Percentiles rank a stretch among this genome's conserved stretches.
Evolutionary conservation across 495 filamentous ascomycete genomes (phyloP).

Genomic region (Penicillium goetzii): DNA sequence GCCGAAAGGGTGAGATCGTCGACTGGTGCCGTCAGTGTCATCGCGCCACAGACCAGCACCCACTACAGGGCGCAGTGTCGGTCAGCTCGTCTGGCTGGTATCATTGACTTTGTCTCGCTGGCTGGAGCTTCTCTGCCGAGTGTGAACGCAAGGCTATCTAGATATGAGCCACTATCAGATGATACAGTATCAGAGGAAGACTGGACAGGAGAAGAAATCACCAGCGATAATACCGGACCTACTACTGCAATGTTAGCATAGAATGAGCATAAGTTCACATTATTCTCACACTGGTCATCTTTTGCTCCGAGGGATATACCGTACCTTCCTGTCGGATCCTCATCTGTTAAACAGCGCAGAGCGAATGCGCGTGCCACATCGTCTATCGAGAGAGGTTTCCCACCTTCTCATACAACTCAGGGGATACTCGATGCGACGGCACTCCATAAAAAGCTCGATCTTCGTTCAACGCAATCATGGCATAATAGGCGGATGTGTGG

Average conservation of each 20-base stretch:
- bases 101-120: neutral
- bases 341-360: neutral
- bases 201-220: no score
- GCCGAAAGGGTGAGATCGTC: neutral
- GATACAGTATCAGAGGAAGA: no score
- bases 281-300: neutral
- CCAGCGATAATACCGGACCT: neutral
- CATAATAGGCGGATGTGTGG: no score
- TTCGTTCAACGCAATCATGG: no score
- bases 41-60: neutral
- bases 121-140: neutral
- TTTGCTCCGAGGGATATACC: neutral
- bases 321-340: constrained; percentile 1
- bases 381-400: no score
- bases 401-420: no score
- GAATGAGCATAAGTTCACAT: neutral
- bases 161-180: neutral
- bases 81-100: neutral
- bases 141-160: neutral
- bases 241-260: neutral
- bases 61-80: neutral
- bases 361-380: neutral
- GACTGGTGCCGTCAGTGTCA: neutral
- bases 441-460: no score
- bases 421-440: no score